phyloP scores from a whole-genome alignment of 768 basidiomycete genomes.

The Boletus vermiculosoides region DNA sequence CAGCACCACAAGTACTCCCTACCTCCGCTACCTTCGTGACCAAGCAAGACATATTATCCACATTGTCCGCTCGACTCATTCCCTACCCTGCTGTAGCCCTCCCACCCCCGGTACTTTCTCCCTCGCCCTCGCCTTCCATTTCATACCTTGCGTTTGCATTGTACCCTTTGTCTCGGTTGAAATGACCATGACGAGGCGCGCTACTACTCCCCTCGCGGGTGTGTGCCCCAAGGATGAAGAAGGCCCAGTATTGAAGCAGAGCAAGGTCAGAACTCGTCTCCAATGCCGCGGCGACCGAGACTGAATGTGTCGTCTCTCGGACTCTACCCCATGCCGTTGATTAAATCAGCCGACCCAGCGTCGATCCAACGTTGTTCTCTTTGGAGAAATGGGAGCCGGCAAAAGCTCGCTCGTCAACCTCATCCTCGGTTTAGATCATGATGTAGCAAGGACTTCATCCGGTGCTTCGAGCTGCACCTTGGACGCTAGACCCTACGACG shows the following conservation, averaged over 20 bases:
- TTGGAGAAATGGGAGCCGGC: slow-evolving; percentile 33
- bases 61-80: slow-evolving; percentile 1
- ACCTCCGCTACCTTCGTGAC: not conserved
- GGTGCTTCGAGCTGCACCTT: slow-evolving; percentile 37
- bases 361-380: slow-evolving; percentile 27
- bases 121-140: not conserved
- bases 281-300: not conserved
- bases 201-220: not conserved
- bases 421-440: slow-evolving; percentile 26
- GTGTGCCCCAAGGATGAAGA: not conserved
- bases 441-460: slow-evolving; percentile 30
- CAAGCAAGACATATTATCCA: slow-evolving; percentile 8
- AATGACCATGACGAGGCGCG: slow-evolving; percentile 2
- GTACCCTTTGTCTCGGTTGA: not conserved
- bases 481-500: slow-evolving; percentile 26
- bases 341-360: slow-evolving; percentile 4
- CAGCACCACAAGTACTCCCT: not conserved
- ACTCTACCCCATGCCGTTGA: slow-evolving; percentile 1
- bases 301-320: slow-evolving; percentile 11
- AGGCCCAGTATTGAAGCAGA: not conserved
- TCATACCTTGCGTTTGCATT: not conserved
- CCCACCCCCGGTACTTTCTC: not conserved
- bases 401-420: slow-evolving; percentile 47
- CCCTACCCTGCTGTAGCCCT: not conserved
- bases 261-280: slow-evolving; percentile 10